Percentiles rank a stretch among this genome's conserved stretches.
Conservation (phyloP, 331 rosid genomes). For the Prunus yedoensis region DNA sequence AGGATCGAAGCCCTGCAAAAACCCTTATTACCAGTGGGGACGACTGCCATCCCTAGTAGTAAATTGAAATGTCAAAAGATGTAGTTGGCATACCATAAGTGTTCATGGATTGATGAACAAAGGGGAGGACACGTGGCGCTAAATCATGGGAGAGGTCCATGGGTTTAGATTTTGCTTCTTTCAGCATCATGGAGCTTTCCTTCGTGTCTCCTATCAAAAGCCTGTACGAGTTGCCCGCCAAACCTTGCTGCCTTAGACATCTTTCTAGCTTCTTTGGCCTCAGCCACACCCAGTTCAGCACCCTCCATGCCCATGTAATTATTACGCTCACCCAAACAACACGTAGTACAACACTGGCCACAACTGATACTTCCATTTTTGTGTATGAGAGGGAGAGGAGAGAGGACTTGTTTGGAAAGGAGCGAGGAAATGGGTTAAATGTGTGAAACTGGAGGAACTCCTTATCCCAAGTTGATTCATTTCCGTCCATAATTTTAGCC, state of each 20-base stretch:
- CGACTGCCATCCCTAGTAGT: neutral
- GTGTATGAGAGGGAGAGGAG: too few relatives aligned
- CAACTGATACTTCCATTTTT: neutral
- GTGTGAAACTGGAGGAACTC: neutral
- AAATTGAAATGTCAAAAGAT: neutral
- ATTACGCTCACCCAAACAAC: neutral
- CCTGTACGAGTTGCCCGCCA: constrained; percentile 29
- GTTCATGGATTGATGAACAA: constrained; percentile 11
- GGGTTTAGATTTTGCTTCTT: constrained; percentile 31
- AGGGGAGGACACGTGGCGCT: constrained; percentile 25
- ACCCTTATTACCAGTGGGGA: too few relatives aligned
- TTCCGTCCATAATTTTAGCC: neutral
- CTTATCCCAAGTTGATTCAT: neutral
- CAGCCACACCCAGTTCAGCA: constrained; percentile 28
- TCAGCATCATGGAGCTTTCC: neutral
- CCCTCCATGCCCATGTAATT: constrained; percentile 15
- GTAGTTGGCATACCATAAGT: constrained; percentile 24
- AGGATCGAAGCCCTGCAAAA: too few relatives aligned
- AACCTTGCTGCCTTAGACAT: constrained; percentile 24
- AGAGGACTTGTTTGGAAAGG: too few relatives aligned
- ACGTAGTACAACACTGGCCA: neutral
- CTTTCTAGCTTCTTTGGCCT: constrained; percentile 26
- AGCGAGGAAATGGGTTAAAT: neutral
- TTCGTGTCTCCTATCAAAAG: constrained; percentile 31
- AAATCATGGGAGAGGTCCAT: constrained; percentile 20